Evolutionary conservation across 108 stramenopile species (phyloP), one percentile per base, ranked within the genome.

Genomic region (Poteriospumella lacustris): DNA sequence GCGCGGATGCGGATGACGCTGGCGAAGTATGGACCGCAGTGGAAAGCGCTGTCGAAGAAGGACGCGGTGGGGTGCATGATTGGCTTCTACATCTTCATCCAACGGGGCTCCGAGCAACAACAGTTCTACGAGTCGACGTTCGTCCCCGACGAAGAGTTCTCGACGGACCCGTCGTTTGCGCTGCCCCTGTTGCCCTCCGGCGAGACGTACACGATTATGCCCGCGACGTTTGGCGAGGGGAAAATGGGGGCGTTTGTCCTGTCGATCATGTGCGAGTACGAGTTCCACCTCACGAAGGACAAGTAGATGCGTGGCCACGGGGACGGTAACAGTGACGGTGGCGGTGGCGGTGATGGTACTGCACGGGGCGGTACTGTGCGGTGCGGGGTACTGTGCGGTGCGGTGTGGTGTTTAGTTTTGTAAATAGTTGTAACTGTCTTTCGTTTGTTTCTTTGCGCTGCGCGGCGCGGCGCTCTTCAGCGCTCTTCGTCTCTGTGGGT

Each of bases 11-110:
- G 60, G 36, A 64, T 64, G 28, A 64, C 60, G 5, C 36, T 64
- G 36, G 75, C 28, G 79, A 79, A 68, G 76, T 76, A 60, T 64
- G 60, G 60, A 31, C 28, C 31, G 9, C 5, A 19, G 9, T 64
- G 60, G 60, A 3, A 34, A 12, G 36, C 15, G 5, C 28, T 64
- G 60, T 64, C 29, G 26, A 79, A 72, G 44, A 83, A 80, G 5
- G 87, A 87, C 68, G 31, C 68, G 9, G 85, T 87, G 9, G 87
- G 87, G 31, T 80, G 75, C 59, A 87, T 87, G 87, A 84, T 87
- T 44, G 87, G 87, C 19, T 87, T 87, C 78, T 87, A 87, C 68
- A 39, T 87, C 0, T 69, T 80, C 60, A 1, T 38, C 19, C 0
- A 41, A 26, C 41, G 34, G 68, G 69, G 56, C 38, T 36, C 42